Base-by-base conservation (phyloP, 2,329 filamentous ascomycete species). In the Paecilomyces dactylethromorphus region DNA sequence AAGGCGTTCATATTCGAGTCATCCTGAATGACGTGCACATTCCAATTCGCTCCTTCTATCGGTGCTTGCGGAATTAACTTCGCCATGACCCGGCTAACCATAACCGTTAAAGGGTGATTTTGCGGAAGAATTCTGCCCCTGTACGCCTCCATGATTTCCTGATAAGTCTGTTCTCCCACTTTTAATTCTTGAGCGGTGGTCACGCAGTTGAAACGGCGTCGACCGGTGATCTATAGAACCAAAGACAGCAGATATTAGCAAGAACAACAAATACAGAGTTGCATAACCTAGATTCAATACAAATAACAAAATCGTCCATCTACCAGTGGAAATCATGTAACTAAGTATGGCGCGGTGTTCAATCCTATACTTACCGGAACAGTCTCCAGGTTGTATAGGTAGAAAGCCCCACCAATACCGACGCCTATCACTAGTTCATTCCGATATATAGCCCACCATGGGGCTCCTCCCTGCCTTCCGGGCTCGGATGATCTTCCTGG, bases 151-250 rank as follows among this genome's bases (percentile, higher is more conserved):
- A 84, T 68, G 0, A 81, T 72, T 63, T 82, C 69, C 2, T 77
- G 65, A 63, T 84, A 84, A 39, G 74, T 74, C 54, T 75, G 62
- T 49, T 74, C 60, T 1, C 78, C 79, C 58, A 71, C 66, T 15
- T 66, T 64, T 35, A 81, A 66, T 66, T 86, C 84, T 4, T 69
- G 65, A 0, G 71, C 63, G 1, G 76, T 68, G 1, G 76, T 76
- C 13, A 86, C 69, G 58, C 82, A 77, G 64, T 86, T 87, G 75
- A 87, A 87, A 21, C 84, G 79, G 45, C 79, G 74, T 1, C 84
- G 79, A 4, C 81, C 81, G 1, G 82, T 84, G 56, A 84, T 71
- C 70, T 79, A 63, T 3, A 66, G 8, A 60, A 53, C 33, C 29
- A 33, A 59, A 18, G 56, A 53, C 45, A 45, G 31, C 53, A 50